Percentiles rank a stretch among this genome's conserved stretches.
These are phyloP conservation scores for Hypoxylon lienhwacheense DNA, from an alignment of 495 filamentous ascomycete species.

Conservation along the genomic window DNA sequence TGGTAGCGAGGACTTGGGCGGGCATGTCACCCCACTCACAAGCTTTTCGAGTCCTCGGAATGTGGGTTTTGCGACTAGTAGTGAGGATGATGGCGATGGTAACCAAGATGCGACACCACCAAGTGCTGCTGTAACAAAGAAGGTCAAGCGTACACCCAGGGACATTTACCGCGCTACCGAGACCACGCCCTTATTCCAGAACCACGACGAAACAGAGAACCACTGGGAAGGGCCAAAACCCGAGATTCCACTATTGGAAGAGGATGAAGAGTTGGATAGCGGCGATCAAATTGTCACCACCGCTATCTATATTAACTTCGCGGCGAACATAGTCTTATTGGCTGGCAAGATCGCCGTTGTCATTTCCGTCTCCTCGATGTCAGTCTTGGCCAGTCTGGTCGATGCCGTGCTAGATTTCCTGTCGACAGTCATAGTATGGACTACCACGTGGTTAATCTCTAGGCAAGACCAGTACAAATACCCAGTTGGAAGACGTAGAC, in stretches of 20 bases:
- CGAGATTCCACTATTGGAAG: slow-evolving; percentile 55
- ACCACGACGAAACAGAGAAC: slow-evolving; percentile 43
- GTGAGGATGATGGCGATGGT: slow-evolving; percentile 24
- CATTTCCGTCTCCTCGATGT: slow-evolving; percentile 77
- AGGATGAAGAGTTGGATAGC: slow-evolving; percentile 63
- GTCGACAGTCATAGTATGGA: slow-evolving; percentile 83
- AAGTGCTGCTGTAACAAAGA: slow-evolving; percentile 35
- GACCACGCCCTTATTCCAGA: slow-evolving; percentile 61
- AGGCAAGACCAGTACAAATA: slow-evolving; percentile 78
- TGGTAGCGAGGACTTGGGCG: not conserved
- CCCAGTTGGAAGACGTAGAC: slow-evolving; percentile 71
- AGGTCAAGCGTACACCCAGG: slow-evolving; percentile 75
- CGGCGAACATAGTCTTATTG: slow-evolving; percentile 79
- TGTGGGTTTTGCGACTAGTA: slow-evolving; percentile 14
- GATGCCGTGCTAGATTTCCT: slow-evolving; percentile 88
- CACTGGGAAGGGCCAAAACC: slow-evolving; percentile 41
- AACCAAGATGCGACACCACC: slow-evolving; percentile 12
- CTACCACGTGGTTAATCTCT: slow-evolving; percentile 73
- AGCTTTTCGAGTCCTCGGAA: slow-evolving; percentile 25
- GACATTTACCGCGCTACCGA: slow-evolving; percentile 80
- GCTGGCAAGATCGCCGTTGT: slow-evolving; percentile 80
- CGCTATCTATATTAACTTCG: slow-evolving; percentile 83
- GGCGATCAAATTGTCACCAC: slow-evolving; percentile 68
- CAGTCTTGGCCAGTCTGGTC: slow-evolving; percentile 84
- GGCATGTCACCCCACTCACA: slow-evolving; percentile 4